A percentile compares a stretch with the other conserved stretches of the same genome.
phyloP scores from a whole-genome alignment of 495 filamentous ascomycete species.

The Penicillium antarcticum region DNA sequence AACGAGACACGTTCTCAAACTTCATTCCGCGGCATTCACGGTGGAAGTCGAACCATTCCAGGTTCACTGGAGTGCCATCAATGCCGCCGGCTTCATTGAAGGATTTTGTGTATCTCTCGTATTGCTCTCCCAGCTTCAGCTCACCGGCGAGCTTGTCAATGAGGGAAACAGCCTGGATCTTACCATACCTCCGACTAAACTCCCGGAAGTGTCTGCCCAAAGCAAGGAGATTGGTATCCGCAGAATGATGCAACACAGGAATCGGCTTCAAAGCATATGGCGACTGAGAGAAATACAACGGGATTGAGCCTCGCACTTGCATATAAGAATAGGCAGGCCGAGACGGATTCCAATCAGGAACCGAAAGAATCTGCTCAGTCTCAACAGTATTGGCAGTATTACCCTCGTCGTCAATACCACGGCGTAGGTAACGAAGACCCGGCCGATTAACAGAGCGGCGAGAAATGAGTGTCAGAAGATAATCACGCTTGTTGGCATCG shows the following conservation, averaged over 20 bases:
- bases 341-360: constrained; percentile 54
- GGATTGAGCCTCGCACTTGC: constrained; percentile 84
- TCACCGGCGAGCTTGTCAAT: constrained; percentile 86
- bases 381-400: constrained; percentile 89
- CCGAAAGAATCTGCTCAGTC: constrained; percentile 86
- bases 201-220: constrained; percentile 75
- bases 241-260: constrained; percentile 74
- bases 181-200: constrained; percentile 64
- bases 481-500: constrained; percentile 39
- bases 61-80: constrained; percentile 53
- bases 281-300: constrained; percentile 87
- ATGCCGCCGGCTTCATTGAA: constrained; percentile 61
- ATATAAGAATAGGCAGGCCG: constrained; percentile 75
- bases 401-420: constrained; percentile 84
- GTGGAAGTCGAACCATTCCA: constrained; percentile 98
- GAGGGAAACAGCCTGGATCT: constrained; percentile 73
- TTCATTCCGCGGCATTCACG: constrained; percentile 89
- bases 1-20: constrained; percentile 83
- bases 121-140: constrained; percentile 70
- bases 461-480: constrained; percentile 82
- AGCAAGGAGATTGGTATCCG: constrained; percentile 70
- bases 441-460: constrained; percentile 78
- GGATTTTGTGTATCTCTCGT: constrained; percentile 58
- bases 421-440: constrained; percentile 85
- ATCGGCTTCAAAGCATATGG: constrained; percentile 90